Evolutionary conservation across 495 filamentous ascomycete species (phyloP).

Genomic region (Acidiella bohemica): DNA sequence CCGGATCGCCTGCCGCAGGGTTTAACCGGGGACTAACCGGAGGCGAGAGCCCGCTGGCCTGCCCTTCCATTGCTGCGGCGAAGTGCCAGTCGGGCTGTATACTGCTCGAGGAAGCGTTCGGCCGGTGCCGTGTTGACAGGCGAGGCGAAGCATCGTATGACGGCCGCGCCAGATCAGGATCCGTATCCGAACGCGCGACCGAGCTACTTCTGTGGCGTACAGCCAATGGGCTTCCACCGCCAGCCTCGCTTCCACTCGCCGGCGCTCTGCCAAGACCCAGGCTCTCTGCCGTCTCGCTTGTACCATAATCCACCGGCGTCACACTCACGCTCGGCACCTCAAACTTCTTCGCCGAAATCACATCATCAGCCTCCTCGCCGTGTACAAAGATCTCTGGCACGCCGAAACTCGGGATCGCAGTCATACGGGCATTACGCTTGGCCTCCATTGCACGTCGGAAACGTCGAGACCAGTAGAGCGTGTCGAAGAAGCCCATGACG

Average conservation of each 20-base stretch:
- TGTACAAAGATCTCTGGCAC: constrained; percentile 90
- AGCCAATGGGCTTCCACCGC: constrained; percentile 18
- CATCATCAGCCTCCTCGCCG: constrained; percentile 37
- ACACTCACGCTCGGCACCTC: constrained; percentile 25
- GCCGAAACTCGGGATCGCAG: constrained; percentile 60
- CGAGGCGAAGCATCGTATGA: constrained; percentile 2
- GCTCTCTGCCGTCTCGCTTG: constrained; percentile 1
- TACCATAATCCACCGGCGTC: constrained; percentile 18
- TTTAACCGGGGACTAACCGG: constrained; percentile 21
- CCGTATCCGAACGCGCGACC: constrained; percentile 24
- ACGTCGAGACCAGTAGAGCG: constrained; percentile 71
- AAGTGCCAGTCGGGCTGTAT: constrained; percentile 28
- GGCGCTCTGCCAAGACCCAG: constrained; percentile 10
- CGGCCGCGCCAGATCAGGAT: constrained; percentile 15
- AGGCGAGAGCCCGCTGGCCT: constrained; percentile 22
- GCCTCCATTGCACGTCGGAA: constrained; percentile 60
- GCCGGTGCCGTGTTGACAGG: constrained; percentile 18
- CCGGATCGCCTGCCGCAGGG: constrained; percentile 12
- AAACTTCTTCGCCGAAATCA: constrained; percentile 17
- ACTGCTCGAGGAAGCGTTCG: constrained; percentile 14
- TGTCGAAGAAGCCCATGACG: constrained; percentile 92
- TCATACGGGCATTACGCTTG: constrained; percentile 60
- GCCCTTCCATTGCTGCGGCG: constrained; percentile 20
- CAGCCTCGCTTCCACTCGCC: constrained; percentile 17
- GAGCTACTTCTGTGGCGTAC: constrained; percentile 26